These are phyloP conservation scores for Kickxella alabastrina DNA, from an alignment of 192 early-diverging fungal species.

Conservation along the genomic window DNA sequence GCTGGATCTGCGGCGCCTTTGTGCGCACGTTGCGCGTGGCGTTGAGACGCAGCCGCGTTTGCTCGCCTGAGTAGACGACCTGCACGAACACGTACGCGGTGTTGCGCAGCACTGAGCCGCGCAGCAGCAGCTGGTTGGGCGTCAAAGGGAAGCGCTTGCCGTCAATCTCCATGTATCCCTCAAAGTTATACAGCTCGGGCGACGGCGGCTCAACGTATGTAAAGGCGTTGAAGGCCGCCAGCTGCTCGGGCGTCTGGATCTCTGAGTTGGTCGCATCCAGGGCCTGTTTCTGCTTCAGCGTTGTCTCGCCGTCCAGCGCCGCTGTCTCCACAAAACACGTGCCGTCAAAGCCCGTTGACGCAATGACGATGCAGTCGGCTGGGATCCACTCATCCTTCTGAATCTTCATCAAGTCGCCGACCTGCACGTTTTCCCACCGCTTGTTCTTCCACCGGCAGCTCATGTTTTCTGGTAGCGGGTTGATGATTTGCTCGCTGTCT, in stretches of 20 bases:
- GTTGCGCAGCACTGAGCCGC: constrained; percentile 82
- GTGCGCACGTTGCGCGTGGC: constrained; percentile 67
- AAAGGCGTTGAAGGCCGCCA: constrained; percentile 37
- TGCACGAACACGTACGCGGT: constrained; percentile 75
- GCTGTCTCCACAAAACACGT: constrained; percentile 84
- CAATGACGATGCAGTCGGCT: constrained; percentile 72
- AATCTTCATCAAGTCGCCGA: constrained; percentile 77
- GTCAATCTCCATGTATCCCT: constrained; percentile 67
- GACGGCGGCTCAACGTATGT: constrained; percentile 71
- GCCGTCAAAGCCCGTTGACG: constrained; percentile 67
- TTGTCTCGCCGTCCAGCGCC: constrained; percentile 84
- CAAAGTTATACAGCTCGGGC: constrained; percentile 79
- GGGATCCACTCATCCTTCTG: constrained; percentile 77
- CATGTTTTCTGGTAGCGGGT: constrained; percentile 45
- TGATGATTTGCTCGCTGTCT: not conserved
- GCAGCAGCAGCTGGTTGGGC: constrained; percentile 74
- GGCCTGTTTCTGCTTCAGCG: constrained; percentile 80
- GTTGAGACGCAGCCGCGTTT: constrained; percentile 68
- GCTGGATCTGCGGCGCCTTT: constrained; percentile 72
- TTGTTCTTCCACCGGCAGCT: constrained; percentile 51
- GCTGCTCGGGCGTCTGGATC: constrained; percentile 50
- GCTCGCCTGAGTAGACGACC: constrained; percentile 68
- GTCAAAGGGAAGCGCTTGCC: constrained; percentile 63
- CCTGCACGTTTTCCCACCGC: constrained; percentile 60
- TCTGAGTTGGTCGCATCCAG: constrained; percentile 56